Percentiles rank a stretch among this genome's conserved stretches.
Conservation (phyloP, 2,329 filamentous ascomycete species). For the Aspergillus flavus region DNA sequence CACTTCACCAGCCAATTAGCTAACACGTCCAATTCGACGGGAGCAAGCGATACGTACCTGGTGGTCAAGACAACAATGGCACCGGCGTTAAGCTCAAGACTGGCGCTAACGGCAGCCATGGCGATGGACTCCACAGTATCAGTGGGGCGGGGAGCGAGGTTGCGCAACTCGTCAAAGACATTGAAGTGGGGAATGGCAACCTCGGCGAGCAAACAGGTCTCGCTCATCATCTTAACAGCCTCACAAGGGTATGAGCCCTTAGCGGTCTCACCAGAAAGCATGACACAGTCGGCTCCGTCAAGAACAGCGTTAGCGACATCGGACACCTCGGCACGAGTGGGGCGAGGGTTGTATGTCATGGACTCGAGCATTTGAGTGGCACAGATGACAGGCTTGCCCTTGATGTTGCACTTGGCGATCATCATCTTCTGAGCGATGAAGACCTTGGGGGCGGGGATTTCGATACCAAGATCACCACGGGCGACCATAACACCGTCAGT, state of each 20-base stretch:
- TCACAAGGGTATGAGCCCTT: constrained; percentile 94
- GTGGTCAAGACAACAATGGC: constrained; percentile 96
- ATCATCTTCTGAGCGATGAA: constrained; percentile 99
- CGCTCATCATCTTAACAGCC: constrained; percentile 96
- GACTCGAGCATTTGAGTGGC: constrained; percentile 99
- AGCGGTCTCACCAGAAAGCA: constrained; percentile 98
- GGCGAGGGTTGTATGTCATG: constrained; percentile 99
- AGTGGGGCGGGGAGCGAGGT: constrained; percentile 78
- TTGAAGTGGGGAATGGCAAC: constrained; percentile 96
- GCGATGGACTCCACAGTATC: constrained; percentile 90
- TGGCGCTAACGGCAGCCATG: constrained; percentile 95
- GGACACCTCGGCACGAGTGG: constrained; percentile 96
- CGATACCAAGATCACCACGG: constrained; percentile 96
- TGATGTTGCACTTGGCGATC: constrained; percentile 99
- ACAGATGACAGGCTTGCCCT: constrained; percentile 97
- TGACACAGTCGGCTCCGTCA: constrained; percentile 97
- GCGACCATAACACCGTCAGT: constrained; percentile 99
- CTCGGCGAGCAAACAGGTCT: constrained; percentile 94
- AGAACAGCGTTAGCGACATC: constrained; percentile 98
- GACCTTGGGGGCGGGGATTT: constrained; percentile 97
- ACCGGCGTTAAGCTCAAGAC: constrained; percentile 92
- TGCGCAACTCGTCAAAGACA: constrained; percentile 93
- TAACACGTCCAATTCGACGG: constrained; percentile 9
- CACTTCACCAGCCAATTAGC: constrained; percentile 54
- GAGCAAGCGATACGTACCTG: constrained; percentile 54